Evolutionary conservation across 2,329 filamentous ascomycete species (phyloP).

Genomic region (Scedosporium dehoogii): DNA sequence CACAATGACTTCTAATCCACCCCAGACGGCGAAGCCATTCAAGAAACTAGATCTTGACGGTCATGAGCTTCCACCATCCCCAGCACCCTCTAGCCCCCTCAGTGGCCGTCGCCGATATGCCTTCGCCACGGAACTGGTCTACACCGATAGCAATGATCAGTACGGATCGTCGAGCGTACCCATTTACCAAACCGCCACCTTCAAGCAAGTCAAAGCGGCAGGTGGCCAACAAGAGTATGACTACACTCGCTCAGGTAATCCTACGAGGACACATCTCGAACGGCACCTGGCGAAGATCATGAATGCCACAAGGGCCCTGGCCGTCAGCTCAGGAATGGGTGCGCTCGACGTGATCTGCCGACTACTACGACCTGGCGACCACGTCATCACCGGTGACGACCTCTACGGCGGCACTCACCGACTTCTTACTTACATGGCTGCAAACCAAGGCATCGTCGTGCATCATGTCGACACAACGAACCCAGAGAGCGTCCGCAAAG

Average conservation of each 20-base stretch:
- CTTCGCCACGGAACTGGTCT: slow-evolving; percentile 91
- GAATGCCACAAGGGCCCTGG: slow-evolving; percentile 83
- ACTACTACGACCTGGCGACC: slow-evolving; percentile 81
- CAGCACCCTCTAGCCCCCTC: slow-evolving; percentile 82
- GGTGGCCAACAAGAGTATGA: slow-evolving; percentile 86
- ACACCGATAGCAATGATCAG: slow-evolving; percentile 91
- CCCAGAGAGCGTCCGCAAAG: slow-evolving; percentile 56
- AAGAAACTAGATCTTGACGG: slow-evolving; percentile 69
- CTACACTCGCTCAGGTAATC: slow-evolving; percentile 96
- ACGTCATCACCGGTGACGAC: slow-evolving; percentile 95
- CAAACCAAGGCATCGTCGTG: slow-evolving; percentile 83
- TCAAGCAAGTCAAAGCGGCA: slow-evolving; percentile 78
- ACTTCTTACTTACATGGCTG: slow-evolving; percentile 81
- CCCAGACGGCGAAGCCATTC: slow-evolving; percentile 27
- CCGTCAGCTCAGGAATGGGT: slow-evolving; percentile 95
- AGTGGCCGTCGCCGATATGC: slow-evolving; percentile 77
- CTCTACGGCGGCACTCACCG: slow-evolving; percentile 93
- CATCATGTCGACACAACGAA: slow-evolving; percentile 94
- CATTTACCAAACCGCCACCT: slow-evolving; percentile 97
- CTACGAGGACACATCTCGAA: slow-evolving; percentile 90
- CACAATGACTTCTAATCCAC: slow-evolving; percentile 15
- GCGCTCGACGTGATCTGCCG: slow-evolving; percentile 94
- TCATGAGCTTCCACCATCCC: slow-evolving; percentile 79
- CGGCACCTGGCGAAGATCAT: slow-evolving; percentile 98
- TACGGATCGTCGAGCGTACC: slow-evolving; percentile 94